Evolutionary conservation across 768 basidiomycete species (phyloP).

Genomic region (Russula dissimulans): DNA sequence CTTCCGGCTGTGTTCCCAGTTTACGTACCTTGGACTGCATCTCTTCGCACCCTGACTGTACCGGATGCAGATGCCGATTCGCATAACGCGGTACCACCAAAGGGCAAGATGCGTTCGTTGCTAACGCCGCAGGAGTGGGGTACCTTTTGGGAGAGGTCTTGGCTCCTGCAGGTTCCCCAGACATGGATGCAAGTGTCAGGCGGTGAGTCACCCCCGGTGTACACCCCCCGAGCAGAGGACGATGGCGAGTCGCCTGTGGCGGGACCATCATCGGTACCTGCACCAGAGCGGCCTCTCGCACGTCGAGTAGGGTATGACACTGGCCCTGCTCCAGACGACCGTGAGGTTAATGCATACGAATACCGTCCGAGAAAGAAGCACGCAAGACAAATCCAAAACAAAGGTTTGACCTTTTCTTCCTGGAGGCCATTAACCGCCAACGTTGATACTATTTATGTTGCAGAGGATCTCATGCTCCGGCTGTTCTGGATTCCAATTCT

Average conservation of each 20-base stretch:
- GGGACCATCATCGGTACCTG: constrained; percentile 16
- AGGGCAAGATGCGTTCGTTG: constrained; percentile 28
- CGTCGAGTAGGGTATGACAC: constrained; percentile 37
- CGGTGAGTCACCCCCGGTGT: constrained; percentile 60
- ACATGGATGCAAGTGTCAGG: constrained; percentile 23
- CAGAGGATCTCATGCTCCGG: constrained; percentile 79
- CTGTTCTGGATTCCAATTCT: constrained; percentile 84
- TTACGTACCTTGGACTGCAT: constrained; percentile 58
- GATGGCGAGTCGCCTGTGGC: constrained; percentile 20
- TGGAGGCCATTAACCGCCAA: not conserved
- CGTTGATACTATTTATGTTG: constrained; percentile 1
- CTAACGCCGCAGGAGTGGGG: constrained; percentile 47
- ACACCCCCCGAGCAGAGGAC: constrained; percentile 45
- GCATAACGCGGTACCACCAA: constrained; percentile 14
- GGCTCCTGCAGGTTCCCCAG: constrained; percentile 40
- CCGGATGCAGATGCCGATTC: constrained; percentile 12
- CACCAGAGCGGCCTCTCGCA: constrained; percentile 26
- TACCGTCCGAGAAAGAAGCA: constrained; percentile 46
- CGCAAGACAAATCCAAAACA: constrained; percentile 45
- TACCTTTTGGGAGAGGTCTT: constrained; percentile 70
- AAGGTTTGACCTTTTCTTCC: constrained; percentile 41
- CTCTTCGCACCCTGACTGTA: constrained; percentile 45
- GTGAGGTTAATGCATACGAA: constrained; percentile 59
- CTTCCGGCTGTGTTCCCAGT: constrained; percentile 77
- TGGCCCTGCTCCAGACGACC: constrained; percentile 41